phyloP scores from a whole-genome alignment of 2,329 filamentous ascomycete species.

The Arthrobotrys megalospora region DNA sequence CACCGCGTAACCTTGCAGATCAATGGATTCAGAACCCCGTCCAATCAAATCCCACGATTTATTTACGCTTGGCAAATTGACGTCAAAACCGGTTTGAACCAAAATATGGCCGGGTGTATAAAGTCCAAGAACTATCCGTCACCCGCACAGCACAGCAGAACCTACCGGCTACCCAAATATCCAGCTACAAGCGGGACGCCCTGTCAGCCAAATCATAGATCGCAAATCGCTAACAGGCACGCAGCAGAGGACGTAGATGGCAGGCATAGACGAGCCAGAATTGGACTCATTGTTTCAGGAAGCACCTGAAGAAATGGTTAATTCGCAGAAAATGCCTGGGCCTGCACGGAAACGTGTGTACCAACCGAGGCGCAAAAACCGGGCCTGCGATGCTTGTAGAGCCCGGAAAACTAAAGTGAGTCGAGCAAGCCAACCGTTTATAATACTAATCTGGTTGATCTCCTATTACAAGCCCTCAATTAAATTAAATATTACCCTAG shows the following conservation, averaged over 20 bases:
- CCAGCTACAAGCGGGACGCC: too few relatives aligned
- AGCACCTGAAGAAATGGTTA: neutral
- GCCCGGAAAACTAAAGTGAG: slow-evolving; percentile 18
- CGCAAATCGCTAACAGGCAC: too few relatives aligned
- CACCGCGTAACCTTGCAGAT: neutral
- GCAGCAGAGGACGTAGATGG: too few relatives aligned
- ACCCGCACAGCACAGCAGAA: too few relatives aligned
- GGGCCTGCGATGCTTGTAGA: slow-evolving; percentile 17
- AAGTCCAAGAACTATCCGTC: neutral
- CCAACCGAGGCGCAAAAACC: neutral
- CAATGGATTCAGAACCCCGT: neutral
- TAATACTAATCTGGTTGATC: neutral
- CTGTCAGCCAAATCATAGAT: too few relatives aligned
- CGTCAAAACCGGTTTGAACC: neutral
- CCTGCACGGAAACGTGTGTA: slow-evolving; percentile 8
- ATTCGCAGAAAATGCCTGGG: neutral
- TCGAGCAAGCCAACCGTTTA: neutral
- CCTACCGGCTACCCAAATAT: too few relatives aligned
- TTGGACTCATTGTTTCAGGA: neutral
- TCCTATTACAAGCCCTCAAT: neutral
- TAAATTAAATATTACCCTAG: neutral
- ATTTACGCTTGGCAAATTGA: neutral
- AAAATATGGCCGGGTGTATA: neutral
- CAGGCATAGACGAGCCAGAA: neutral
- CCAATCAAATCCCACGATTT: neutral